Evolutionary conservation across 768 basidiomycete genomes (phyloP).

Genomic region (Tylopilus balloui): DNA sequence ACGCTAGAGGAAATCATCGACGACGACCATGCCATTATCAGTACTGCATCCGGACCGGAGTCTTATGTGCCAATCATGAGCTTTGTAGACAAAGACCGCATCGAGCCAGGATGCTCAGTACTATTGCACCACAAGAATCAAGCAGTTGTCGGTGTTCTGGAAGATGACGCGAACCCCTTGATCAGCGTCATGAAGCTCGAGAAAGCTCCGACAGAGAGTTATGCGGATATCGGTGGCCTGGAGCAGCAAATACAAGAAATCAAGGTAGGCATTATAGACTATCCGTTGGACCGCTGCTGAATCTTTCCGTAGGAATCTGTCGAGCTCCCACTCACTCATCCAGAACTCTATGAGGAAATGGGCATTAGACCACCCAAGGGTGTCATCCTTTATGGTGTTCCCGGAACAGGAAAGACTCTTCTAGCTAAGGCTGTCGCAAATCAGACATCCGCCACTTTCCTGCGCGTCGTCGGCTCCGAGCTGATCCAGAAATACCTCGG

Average conservation of each 20-base stretch:
- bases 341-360: slow-evolving; percentile 99
- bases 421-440: slow-evolving; percentile 97
- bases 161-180: slow-evolving; percentile 93
- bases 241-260: slow-evolving; percentile 99
- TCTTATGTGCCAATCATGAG: slow-evolving; percentile 97
- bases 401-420: slow-evolving; percentile 97
- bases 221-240: slow-evolving; percentile 96
- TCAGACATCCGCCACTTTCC: slow-evolving; percentile 96
- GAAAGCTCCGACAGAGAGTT: slow-evolving; percentile 98
- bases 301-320: slow-evolving; percentile 78
- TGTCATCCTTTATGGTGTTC: slow-evolving; percentile 97
- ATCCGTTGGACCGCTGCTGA: background rate
- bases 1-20: slow-evolving; percentile 97
- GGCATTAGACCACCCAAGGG: slow-evolving; percentile 99
- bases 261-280: slow-evolving; percentile 53
- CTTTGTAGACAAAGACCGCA: slow-evolving; percentile 95
- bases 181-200: slow-evolving; percentile 99
- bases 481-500: slow-evolving; percentile 99
- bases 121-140: slow-evolving; percentile 95
- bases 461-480: slow-evolving; percentile 96
- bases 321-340: slow-evolving; percentile 94
- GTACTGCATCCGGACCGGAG: slow-evolving; percentile 90
- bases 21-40: slow-evolving; percentile 99
- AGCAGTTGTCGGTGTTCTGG: slow-evolving; percentile 89
- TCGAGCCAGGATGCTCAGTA: slow-evolving; percentile 95